phyloP scores from a whole-genome alignment of 2,329 filamentous ascomycete genomes.

The Colletotrichum cordylinicola region DNA sequence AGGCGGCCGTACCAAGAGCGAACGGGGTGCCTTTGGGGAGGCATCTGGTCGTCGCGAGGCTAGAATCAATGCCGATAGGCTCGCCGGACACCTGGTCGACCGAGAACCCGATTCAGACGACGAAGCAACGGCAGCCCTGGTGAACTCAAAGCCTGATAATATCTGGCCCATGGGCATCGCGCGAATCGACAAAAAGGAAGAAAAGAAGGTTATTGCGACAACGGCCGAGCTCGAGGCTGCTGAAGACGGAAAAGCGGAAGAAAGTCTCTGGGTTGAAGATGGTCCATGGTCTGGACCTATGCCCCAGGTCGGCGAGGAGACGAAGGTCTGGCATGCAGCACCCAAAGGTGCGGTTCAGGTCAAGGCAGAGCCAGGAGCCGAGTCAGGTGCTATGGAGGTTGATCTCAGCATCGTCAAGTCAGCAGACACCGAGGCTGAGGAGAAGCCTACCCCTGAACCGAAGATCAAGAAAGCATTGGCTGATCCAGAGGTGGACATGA shows the following conservation, averaged over 20 bases:
- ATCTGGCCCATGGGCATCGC: conserved; percentile 62
- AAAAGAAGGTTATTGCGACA: conserved; percentile 59
- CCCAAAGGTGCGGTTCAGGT: conserved; percentile 40
- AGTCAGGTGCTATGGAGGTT: conserved; percentile 39
- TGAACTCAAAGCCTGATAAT: conserved; percentile 18
- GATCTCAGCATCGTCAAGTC: conserved; percentile 43
- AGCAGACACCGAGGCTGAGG: conserved; percentile 25
- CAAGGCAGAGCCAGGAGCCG: conserved; percentile 50
- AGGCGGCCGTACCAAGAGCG: conserved; percentile 34
- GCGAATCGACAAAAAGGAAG: conserved; percentile 59
- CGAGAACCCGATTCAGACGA: conserved; percentile 26
- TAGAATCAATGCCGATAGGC: conserved; percentile 62
- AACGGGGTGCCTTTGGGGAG: conserved; percentile 44
- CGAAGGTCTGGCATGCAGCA: conserved; percentile 51
- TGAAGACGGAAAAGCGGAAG: conserved; percentile 52
- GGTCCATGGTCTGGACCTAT: conserved; percentile 32
- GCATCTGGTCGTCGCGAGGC: conserved; percentile 42
- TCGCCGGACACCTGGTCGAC: conserved; percentile 47
- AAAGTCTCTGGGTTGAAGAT: conserved; percentile 50
- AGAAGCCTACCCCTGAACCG: conserved; percentile 26
- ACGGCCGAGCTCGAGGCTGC: conserved; percentile 63
- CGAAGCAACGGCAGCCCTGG: conserved; percentile 27
- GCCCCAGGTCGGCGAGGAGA: conserved; percentile 32
- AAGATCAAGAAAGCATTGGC: conserved; percentile 32
- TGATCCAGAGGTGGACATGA: conserved; percentile 44